phyloP scores from a whole-genome alignment of 2,329 filamentous ascomycete genomes.

The Hypoxylon sp. region DNA sequence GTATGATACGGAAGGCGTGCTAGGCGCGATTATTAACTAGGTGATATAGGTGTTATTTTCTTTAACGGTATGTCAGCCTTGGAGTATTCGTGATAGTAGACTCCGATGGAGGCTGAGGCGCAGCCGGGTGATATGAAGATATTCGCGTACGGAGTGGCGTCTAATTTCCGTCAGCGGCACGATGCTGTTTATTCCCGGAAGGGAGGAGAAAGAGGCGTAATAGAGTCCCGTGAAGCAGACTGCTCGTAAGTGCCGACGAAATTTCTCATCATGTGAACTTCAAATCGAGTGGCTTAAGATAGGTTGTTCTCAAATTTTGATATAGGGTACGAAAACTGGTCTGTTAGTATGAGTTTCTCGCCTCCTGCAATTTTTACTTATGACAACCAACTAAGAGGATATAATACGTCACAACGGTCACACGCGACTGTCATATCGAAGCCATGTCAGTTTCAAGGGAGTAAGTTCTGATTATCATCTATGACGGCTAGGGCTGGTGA shows the following conservation, averaged over 20 bases:
- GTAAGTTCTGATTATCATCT: constrained; percentile 4
- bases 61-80: neutral
- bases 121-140: neutral
- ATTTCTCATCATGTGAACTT: neutral
- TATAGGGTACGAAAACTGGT: neutral
- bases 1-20: neutral
- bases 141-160: neutral
- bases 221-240: neutral
- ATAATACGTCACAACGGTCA: neutral
- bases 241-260: neutral
- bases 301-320: neutral
- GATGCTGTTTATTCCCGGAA: neutral
- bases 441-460: neutral
- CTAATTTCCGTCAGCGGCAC: neutral
- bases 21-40: neutral
- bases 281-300: neutral
- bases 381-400: neutral
- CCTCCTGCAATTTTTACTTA: neutral
- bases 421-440: neutral
- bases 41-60: neutral
- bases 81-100: neutral
- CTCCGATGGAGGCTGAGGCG: neutral
- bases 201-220: neutral
- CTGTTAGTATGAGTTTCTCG: neutral
- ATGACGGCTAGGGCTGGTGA: neutral